Conservation (phyloP, 495 filamentous ascomycete genomes). For the Penicillium fimorum region DNA sequence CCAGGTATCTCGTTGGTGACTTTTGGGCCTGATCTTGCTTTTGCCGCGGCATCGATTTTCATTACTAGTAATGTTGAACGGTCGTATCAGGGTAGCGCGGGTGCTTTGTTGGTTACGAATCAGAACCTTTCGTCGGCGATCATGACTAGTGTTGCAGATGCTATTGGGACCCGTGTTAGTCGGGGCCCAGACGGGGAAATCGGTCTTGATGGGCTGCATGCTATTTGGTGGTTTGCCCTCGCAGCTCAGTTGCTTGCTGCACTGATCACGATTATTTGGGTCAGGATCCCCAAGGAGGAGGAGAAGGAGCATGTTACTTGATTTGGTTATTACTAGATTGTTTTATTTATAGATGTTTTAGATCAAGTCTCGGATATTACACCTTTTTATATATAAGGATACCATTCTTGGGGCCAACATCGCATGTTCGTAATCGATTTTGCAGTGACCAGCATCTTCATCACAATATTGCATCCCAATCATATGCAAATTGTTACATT, state of each 20-base stretch:
- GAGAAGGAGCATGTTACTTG: slow-evolving; percentile 49
- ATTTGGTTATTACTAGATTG: background rate
- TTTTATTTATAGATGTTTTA: background rate
- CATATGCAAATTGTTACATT: background rate
- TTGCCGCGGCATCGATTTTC: slow-evolving; percentile 34
- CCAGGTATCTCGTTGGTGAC: slow-evolving; percentile 28
- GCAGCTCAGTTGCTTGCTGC: slow-evolving; percentile 36
- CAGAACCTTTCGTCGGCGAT: slow-evolving; percentile 39
- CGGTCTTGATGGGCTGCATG: slow-evolving; percentile 38
- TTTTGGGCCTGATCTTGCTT: slow-evolving; percentile 33
- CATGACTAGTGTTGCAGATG: slow-evolving; percentile 44
- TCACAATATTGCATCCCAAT: background rate
- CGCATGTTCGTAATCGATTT: background rate
- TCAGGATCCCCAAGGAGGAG: slow-evolving; percentile 49
- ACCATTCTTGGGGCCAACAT: background rate
- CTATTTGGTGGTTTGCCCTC: slow-evolving; percentile 51
- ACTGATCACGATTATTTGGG: slow-evolving; percentile 38
- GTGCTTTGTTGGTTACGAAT: slow-evolving; percentile 28
- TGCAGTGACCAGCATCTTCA: background rate
- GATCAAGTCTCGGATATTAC: background rate
- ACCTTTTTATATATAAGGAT: background rate
- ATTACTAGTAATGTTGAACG: slow-evolving; percentile 32
- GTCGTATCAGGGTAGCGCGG: slow-evolving; percentile 31
- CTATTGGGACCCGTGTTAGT: slow-evolving; percentile 43
- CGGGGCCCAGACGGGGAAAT: slow-evolving; percentile 33